These are phyloP conservation scores for Macroventuria anomochaeta DNA, from an alignment of 2,329 filamentous ascomycete species.

Conservation along the genomic window DNA sequence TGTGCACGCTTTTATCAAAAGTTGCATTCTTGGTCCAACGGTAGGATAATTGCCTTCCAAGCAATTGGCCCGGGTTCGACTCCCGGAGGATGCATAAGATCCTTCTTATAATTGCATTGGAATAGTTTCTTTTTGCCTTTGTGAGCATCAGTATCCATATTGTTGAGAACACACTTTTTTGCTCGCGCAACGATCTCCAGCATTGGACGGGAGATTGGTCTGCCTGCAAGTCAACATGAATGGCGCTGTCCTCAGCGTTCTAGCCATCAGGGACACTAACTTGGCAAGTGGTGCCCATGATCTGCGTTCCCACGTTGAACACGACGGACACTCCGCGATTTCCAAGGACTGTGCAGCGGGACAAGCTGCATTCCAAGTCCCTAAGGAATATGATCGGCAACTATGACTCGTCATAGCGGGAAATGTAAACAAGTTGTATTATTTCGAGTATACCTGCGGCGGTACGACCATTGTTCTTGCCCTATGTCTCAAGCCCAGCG, in stretches of 20 bases:
- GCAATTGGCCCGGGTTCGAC: slow-evolving; percentile 20
- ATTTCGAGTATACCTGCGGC: background rate
- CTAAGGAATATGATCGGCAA: background rate
- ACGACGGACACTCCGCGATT: background rate
- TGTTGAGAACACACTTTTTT: background rate
- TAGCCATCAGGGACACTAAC: background rate
- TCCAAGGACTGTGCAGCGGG: background rate
- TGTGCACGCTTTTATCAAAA: no score
- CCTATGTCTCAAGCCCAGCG: background rate
- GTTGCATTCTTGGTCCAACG: slow-evolving; percentile 20
- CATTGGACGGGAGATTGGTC: background rate
- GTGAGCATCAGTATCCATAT: background rate
- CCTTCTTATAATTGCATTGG: background rate
- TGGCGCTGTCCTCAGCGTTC: background rate
- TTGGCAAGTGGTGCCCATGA: slow-evolving; percentile 5
- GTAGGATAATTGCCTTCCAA: slow-evolving; percentile 23
- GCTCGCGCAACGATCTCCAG: background rate
- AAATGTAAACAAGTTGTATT: background rate
- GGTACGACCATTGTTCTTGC: background rate
- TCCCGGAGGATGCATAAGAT: slow-evolving; percentile 13
- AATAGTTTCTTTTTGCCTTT: background rate
- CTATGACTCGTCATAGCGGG: background rate
- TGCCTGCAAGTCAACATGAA: background rate
- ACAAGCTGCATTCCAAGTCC: background rate
- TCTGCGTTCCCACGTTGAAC: background rate